Base-by-base conservation (phyloP, 2,329 filamentous ascomycete species). In the Xylariaceae sp. region DNA sequence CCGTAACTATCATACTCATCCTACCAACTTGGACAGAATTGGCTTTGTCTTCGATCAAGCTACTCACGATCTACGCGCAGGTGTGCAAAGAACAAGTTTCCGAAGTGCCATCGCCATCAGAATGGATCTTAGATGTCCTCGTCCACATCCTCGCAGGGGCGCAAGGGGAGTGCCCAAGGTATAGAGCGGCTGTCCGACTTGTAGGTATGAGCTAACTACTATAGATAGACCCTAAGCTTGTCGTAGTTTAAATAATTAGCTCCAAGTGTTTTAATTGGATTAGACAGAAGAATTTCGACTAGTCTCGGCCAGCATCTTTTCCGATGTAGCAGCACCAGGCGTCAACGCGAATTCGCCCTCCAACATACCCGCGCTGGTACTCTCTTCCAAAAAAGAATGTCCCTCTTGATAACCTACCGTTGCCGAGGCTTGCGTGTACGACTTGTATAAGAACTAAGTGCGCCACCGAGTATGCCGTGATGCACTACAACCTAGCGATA, bases 221-320 rank as follows among this genome's bases (percentile, higher is more conserved):
- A 11, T 4, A 3, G 5, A 21, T 8, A 10, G 27, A 6, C 15
- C 8, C 27, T 30, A 30, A 30, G n/a, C n/a, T n/a, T n/a, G 11
- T 23, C 8, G 9, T 29, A 13, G 18, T 18, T 23, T 33, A 13
- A 37, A 16, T 27, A 11, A n/a, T 24, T 50, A 27, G 37, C n/a
- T 29, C 27, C 13, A 20, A 11, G 20, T 39, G 33, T 18, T 15
- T 40, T n/a, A 15, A 37, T 20, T 46, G 49, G 27, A 46, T 46
- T 8, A 21, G 41, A 26, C 49, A 52, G 20, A 52, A 46, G n/a
- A 52, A 46, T 39, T 52, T 40, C 5, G 49, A 52, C 26, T 40
- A 52, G 29, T 32, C 49, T 13, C 40, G 35, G 24, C 49, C 49
- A 6, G 41, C 41, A 8, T 46, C 40, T 27, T n/a, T 18, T 40